Conservation (phyloP, 139 green algal genomes). For the Zygnema circumcarinatum region DNA sequence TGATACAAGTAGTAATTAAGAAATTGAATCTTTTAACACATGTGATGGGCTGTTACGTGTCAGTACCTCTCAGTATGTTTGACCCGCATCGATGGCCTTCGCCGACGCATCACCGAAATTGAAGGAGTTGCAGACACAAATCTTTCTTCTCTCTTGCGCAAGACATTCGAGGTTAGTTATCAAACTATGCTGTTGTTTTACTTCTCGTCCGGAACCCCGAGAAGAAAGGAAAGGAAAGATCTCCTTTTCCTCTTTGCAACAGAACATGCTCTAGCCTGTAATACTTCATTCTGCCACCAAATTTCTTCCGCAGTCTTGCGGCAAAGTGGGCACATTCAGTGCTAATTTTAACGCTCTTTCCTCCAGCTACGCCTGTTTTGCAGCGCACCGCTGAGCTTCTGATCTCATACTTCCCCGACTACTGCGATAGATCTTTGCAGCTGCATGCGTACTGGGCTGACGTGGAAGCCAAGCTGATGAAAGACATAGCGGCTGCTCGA, state of each 20-base stretch:
- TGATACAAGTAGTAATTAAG: too few species aligned
- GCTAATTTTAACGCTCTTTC: too few species aligned
- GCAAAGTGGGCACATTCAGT: too few species aligned
- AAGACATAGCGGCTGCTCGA: slow-evolving; percentile 15
- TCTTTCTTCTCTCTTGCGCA: background rate
- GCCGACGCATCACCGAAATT: slow-evolving; percentile 11
- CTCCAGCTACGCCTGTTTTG: too few species aligned
- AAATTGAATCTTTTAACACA: too few species aligned
- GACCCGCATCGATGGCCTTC: slow-evolving; percentile 31
- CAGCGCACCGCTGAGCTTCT: slow-evolving; percentile 13
- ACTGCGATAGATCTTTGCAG: slow-evolving; percentile 9
- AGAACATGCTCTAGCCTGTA: too few species aligned
- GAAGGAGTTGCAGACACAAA: background rate
- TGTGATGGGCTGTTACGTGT: too few species aligned
- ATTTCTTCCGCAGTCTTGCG: too few species aligned
- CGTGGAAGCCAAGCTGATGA: slow-evolving; percentile 15
- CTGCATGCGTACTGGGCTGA: slow-evolving; percentile 44
- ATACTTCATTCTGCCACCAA: too few species aligned
- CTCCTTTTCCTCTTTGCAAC: too few species aligned
- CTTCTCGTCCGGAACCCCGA: background rate
- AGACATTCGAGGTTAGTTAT: background rate
- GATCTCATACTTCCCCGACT: slow-evolving; percentile 48
- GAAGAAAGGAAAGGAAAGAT: too few species aligned
- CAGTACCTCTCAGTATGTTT: slow-evolving; percentile 39
- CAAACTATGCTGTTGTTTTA: background rate